A percentile compares a stretch with the other conserved stretches of the same genome.
phyloP scores from a whole-genome alignment of 768 basidiomycete genomes.

The Cystofilobasidium ferigula region DNA sequence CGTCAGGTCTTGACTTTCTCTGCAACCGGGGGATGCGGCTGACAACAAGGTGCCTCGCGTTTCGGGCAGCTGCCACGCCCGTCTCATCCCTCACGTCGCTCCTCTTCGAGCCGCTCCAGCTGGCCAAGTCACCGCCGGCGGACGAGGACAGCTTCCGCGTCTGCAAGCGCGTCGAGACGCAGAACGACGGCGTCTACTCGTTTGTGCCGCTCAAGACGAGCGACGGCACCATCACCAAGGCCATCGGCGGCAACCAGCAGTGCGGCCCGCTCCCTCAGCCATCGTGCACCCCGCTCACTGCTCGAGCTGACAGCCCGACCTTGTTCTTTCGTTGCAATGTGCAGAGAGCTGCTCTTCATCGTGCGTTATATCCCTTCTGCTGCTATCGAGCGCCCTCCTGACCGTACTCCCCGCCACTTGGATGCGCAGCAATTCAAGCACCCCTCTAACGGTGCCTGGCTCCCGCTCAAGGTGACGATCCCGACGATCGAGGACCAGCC shows the following conservation, averaged over 20 bases:
- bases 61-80: neutral
- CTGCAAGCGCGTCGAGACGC: neutral
- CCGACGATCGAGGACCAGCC: constrained; percentile 1
- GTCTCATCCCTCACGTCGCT: neutral
- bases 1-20: neutral
- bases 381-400: neutral
- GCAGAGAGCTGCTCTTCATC: neutral
- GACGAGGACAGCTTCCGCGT: neutral
- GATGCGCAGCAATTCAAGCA: neutral
- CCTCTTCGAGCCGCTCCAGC: neutral
- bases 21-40: neutral
- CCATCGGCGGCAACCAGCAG: neutral
- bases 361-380: neutral
- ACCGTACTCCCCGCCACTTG: neutral
- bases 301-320: neutral
- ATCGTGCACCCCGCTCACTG: no score
- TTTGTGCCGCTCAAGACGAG: neutral
- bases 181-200: neutral
- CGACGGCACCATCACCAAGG: neutral
- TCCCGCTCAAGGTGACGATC: neutral
- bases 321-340: neutral
- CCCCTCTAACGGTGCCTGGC: neutral
- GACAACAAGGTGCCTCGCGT: neutral
- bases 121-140: neutral
- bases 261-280: neutral